A percentile compares a stretch with the other conserved stretches of the same genome.
These are phyloP conservation scores for Speleostelium caveatum DNA, from an alignment of 78 protist species.

Conservation along the genomic window DNA sequence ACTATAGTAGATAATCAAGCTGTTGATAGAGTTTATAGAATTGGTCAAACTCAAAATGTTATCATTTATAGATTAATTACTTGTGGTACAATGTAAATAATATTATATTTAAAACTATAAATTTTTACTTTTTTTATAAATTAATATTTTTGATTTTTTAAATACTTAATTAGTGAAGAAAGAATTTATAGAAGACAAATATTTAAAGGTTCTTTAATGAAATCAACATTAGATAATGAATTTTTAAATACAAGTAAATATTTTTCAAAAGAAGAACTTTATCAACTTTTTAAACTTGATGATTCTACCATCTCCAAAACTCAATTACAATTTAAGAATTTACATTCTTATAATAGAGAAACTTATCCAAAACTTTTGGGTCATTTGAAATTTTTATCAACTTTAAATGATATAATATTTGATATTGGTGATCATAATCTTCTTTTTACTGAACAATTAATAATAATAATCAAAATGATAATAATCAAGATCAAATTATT, in stretches of 20 bases:
- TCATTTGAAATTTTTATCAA: slow-evolving; percentile 38
- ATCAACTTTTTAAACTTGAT: slow-evolving; percentile 65
- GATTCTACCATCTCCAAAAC: slow-evolving; percentile 56
- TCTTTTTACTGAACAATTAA: slow-evolving; percentile 50
- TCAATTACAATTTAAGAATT: slow-evolving; percentile 40
- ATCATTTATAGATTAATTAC: slow-evolving; percentile 85
- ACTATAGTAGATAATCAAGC: slow-evolving; percentile 86
- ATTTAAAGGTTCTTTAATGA: slow-evolving; percentile 79
- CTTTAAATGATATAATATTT: slow-evolving; percentile 9
- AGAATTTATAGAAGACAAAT: slow-evolving; percentile 89
- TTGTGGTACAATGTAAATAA: slow-evolving; percentile 74
- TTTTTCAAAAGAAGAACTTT: slow-evolving; percentile 71
- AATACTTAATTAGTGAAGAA: slow-evolving; percentile 73
- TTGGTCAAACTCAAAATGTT: slow-evolving; percentile 87
- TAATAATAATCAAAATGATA: slow-evolving; percentile 47
- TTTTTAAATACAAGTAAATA: slow-evolving; percentile 66
- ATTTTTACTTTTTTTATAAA: background rate
- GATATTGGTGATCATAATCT: slow-evolving; percentile 80
- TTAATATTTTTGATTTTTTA: background rate
- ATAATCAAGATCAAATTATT: background rate
- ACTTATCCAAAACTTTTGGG: slow-evolving; percentile 28
- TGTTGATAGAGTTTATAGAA: slow-evolving; percentile 86
- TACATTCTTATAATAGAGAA: slow-evolving; percentile 54
- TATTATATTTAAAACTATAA: background rate
- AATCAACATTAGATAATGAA: slow-evolving; percentile 61